Base-by-base conservation (phyloP, 371 early-diverging fungal species). In the Choanephora cucurbitarum region DNA sequence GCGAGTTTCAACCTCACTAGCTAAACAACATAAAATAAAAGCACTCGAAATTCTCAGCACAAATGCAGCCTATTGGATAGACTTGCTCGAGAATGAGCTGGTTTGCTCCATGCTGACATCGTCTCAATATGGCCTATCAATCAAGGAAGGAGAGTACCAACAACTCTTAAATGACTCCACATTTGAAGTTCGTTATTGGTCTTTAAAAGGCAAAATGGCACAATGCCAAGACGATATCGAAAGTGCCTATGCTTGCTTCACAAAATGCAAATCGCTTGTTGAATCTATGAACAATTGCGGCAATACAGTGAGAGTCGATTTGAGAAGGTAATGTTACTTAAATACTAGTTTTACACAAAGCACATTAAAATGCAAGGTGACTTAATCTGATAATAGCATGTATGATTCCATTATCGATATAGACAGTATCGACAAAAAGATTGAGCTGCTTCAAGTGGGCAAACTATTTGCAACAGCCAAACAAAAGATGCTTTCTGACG, bases 191-290 rank as follows among this genome's bases (percentile, higher is more conserved):
- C 63, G 79, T 3, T 75, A 66, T 44, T 73, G 63, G 31, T 68
- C 65, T 52, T 37, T 79, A 5, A 57, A 66, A 32, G 85, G 81
- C 18, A 73, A 79, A 19, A 22, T 73, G 31, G 77, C 73, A 3
- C 80, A 80, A 46, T 81, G 77, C 37, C 52, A 63, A 6, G 75
- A 77, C n/a, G 62, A 79, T 17, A 77, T 75, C 0, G 67, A 67
- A 2, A 63, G 62, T 0, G 83, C 85, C 1, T 69, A 72, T 14
- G 22, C 60, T 11, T 73, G 72, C 55, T 82, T 78, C 44, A 60
- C 65, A 13, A 60, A 61, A 8, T 79, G 80, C 48, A 57, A 61
- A 23, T 31, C 44, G 2, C 37, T 4, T 67, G 5, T 55, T 74
- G 23, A 19, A 28, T 28, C 28, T 28, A 28, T 28, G 28, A 28